These are phyloP conservation scores for Scedosporium minutisporum DNA, from an alignment of 2,329 filamentous ascomycete genomes.

Conservation along the genomic window DNA sequence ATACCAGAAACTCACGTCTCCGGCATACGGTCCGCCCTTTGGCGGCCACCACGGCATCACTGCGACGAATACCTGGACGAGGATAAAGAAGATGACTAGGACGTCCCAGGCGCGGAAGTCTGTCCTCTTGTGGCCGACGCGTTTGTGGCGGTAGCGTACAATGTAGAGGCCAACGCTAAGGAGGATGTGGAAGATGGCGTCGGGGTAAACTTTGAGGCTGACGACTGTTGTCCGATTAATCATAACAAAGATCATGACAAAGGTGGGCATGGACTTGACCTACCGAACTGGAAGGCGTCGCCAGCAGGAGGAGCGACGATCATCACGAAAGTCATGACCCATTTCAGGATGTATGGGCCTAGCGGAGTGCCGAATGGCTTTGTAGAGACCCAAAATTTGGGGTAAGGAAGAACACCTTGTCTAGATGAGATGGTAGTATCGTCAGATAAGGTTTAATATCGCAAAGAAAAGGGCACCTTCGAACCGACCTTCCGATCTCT, in stretches of 20 bases:
- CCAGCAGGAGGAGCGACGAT: slow-evolving; percentile 51
- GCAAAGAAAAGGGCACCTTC: background rate
- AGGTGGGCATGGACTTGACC: slow-evolving; percentile 6
- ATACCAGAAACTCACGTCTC: slow-evolving; percentile 66
- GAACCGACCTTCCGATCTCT: slow-evolving; percentile 41
- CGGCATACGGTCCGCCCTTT: slow-evolving; percentile 44
- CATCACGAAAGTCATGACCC: slow-evolving; percentile 47
- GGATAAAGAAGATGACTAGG: slow-evolving; percentile 48
- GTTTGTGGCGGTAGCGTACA: slow-evolving; percentile 43
- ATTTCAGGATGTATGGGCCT: slow-evolving; percentile 49
- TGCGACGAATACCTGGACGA: slow-evolving; percentile 51
- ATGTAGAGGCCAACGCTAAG: slow-evolving; percentile 49
- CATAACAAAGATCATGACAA: background rate
- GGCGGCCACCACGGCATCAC: slow-evolving; percentile 67
- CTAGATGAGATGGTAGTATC: slow-evolving; percentile 15
- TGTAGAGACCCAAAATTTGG: slow-evolving; percentile 52
- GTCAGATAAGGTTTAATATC: background rate
- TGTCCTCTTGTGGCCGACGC: slow-evolving; percentile 34
- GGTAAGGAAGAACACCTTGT: slow-evolving; percentile 52
- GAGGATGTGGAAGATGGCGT: slow-evolving; percentile 45
- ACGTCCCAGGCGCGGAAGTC: slow-evolving; percentile 52
- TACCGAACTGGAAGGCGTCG: slow-evolving; percentile 54
- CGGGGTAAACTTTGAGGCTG: slow-evolving; percentile 48
- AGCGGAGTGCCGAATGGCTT: slow-evolving; percentile 54
- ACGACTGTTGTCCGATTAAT: slow-evolving; percentile 37